phyloP scores from a whole-genome alignment of 1,139 yeast species.

The Barnettozyma hawaiiensis region DNA sequence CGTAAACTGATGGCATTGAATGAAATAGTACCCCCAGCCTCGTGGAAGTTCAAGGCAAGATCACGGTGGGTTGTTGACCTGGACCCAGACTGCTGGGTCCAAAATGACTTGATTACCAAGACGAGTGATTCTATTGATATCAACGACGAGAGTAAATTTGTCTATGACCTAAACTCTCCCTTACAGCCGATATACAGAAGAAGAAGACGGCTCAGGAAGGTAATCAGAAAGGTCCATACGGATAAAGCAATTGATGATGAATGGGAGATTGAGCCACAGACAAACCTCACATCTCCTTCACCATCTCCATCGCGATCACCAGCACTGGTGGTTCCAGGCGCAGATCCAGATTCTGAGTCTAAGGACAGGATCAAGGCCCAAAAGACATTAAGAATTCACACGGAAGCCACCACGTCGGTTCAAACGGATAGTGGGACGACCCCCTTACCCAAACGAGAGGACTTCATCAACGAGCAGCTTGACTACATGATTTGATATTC shows the following conservation, averaged over 20 bases:
- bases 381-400: slow-evolving; percentile 1
- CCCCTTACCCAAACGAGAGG: neutral
- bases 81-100: slow-evolving; percentile 55
- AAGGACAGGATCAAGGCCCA: neutral
- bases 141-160: slow-evolving; percentile 75
- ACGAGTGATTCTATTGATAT: slow-evolving; percentile 44
- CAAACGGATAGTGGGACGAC: neutral
- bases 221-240: slow-evolving; percentile 23
- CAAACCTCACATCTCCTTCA: neutral
- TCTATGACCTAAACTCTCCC: slow-evolving; percentile 44
- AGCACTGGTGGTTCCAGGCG: no score
- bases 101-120: slow-evolving; percentile 35
- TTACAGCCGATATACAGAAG: slow-evolving; percentile 35
- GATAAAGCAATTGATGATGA: slow-evolving; percentile 2
- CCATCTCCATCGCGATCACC: no score
- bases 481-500: slow-evolving; percentile 3
- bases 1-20: slow-evolving; percentile 22
- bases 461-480: neutral
- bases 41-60: slow-evolving; percentile 45
- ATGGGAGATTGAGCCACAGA: neutral
- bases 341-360: neutral
- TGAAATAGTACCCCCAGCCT: slow-evolving; percentile 46
- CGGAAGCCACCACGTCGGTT: neutral
- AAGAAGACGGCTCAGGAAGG: slow-evolving; percentile 48
- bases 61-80: slow-evolving; percentile 57